These are phyloP conservation scores for Austropuccinia psidii DNA, from an alignment of 1,284 basidiomycete genomes.

Conservation along the genomic window DNA sequence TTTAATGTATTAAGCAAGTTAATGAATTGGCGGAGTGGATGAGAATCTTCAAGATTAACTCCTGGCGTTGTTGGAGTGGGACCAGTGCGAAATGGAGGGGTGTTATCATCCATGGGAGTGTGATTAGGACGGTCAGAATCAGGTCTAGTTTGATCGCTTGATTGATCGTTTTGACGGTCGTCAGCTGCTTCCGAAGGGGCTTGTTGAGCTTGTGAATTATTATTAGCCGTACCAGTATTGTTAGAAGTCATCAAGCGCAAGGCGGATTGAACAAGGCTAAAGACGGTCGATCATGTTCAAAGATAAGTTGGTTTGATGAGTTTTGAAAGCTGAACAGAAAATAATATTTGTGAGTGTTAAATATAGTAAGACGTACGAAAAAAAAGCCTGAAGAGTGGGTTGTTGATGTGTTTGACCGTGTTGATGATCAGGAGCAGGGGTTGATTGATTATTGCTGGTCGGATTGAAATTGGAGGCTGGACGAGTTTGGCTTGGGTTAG, in stretches of 20 bases:
- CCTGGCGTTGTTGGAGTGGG: neutral
- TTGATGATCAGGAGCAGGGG: neutral
- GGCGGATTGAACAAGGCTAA: conserved; percentile 11
- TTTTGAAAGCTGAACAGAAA: neutral
- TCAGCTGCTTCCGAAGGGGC: neutral
- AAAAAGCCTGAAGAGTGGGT: neutral
- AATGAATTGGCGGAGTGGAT: conserved; percentile 26
- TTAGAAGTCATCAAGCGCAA: neutral
- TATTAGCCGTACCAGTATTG: neutral
- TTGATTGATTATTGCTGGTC: neutral
- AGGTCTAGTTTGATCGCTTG: neutral
- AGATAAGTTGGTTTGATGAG: neutral
- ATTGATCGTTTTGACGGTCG: neutral
- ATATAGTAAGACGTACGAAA: conserved; percentile 9
- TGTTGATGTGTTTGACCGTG: neutral
- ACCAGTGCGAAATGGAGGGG: neutral
- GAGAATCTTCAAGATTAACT: conserved; percentile 25
- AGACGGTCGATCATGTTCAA: neutral
- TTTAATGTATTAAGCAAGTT: conserved; percentile 20
- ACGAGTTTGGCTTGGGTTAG: neutral
- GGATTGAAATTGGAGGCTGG: neutral
- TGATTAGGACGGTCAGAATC: neutral
- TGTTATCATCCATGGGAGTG: neutral
- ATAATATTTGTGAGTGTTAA: neutral
- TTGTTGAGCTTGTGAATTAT: no score